phyloP scores from a whole-genome alignment of 371 early-diverging fungal genomes.

The Syncephalis fuscata region DNA sequence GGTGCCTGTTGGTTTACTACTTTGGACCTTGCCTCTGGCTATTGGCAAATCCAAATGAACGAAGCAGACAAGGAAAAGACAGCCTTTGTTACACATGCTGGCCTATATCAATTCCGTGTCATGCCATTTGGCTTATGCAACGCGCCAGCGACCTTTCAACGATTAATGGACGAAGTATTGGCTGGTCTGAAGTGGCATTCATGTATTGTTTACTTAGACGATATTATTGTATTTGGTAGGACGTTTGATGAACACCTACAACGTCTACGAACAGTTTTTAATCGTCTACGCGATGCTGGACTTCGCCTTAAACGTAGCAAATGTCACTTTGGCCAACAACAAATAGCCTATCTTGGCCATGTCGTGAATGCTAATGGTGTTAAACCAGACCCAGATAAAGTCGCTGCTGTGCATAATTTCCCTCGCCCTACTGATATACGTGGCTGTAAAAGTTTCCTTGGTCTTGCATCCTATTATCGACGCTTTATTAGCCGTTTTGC shows the following conservation, averaged over 20 bases:
- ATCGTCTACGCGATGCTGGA: constrained; percentile 9
- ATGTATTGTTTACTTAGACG: constrained; percentile 22
- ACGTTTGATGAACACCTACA: constrained; percentile 14
- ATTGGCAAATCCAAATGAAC: constrained; percentile 18
- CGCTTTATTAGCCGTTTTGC: constrained; percentile 14
- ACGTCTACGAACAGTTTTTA: constrained; percentile 15
- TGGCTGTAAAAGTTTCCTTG: constrained; percentile 13
- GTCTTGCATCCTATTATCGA: constrained; percentile 14
- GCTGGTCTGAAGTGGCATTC: constrained; percentile 10
- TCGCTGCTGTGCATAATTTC: constrained; percentile 6
- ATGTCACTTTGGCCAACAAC: constrained; percentile 13
- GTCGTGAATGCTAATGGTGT: constrained; percentile 12
- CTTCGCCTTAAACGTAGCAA: constrained; percentile 19
- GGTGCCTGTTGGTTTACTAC: constrained; percentile 11
- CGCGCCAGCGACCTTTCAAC: constrained; percentile 18
- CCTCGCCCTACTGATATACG: constrained; percentile 5
- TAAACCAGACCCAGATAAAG: constrained; percentile 6
- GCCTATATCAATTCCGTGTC: constrained; percentile 12
- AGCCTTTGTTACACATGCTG: constrained; percentile 14
- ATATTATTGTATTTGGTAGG: constrained; percentile 20
- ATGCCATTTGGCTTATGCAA: constrained; percentile 20
- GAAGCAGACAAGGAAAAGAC: constrained; percentile 13
- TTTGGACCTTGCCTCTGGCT: constrained; percentile 21
- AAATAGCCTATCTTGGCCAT: constrained; percentile 19
- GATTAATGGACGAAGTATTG: constrained; percentile 16